Evolutionary conservation across 345 rosid genomes (phyloP), one percentile per base, ranked within the genome.

Genomic region (sweet orange (Citrus sinensis)): DNA sequence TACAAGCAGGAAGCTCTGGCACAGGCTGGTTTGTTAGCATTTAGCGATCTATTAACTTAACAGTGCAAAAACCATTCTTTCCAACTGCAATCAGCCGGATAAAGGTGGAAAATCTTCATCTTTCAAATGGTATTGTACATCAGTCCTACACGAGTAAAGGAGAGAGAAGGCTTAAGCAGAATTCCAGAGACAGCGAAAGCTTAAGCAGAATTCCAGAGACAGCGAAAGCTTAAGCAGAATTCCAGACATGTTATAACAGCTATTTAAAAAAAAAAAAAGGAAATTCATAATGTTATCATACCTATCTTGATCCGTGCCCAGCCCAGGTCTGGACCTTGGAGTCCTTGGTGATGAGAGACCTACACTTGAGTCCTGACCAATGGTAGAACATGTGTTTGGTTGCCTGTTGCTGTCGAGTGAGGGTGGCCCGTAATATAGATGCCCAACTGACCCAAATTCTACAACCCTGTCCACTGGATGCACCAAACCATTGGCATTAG

Each of bases 91-190:
- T 85, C 94, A 82, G 82, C 73, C 73, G 55, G 92, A 85, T 82
- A 93, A 80, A 58, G 95, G 98, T 63, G 98, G 97, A 71, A 94
- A 91, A 82, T 94, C 98, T 9, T 85, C 94, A 62, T 92, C 92
- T 84, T 89, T 89, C 87, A 94, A 86, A 73, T 62, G 91, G 83
- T 88, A 92, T 81, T 88, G 88, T 55, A 77, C 58, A 69, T 81
- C 75, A 78, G 83, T 87, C 86, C 97, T 92, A 86, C 88, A 80
- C 2, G 70, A 76, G 22, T 74, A 76, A 71, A 76, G 56, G 35
- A 78, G 30, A 70, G 66, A 56, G 37, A 67, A 68, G 17, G 72
- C 46, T 81, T 24, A 79, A 81, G 51, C 35, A 69, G 51, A 42
- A 39, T 39, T 39, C 42, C 42, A 39, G 42, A 39, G 30, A 78